A percentile compares a stretch with the other conserved stretches of the same genome.
These are phyloP conservation scores for Silene vulgaris DNA, from an alignment of 179 eudicot genomes.

Conservation along the genomic window DNA sequence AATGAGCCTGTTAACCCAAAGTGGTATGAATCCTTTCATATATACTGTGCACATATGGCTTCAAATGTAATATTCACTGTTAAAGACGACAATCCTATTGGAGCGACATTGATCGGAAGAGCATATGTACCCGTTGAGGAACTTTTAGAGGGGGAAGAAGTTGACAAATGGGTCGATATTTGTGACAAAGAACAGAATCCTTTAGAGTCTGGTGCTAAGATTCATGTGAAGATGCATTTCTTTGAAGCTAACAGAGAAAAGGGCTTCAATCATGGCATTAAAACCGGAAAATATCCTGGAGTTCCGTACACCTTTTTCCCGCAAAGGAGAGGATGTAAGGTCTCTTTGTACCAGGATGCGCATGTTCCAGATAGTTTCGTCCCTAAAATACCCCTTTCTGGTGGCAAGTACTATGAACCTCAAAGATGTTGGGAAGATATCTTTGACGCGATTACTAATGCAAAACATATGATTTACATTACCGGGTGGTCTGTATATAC, in stretches of 20 bases:
- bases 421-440: slow-evolving; percentile 54
- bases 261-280: slow-evolving; percentile 41
- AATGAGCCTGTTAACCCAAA: slow-evolving; percentile 38
- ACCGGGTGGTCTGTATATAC: slow-evolving; percentile 55
- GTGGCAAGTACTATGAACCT: slow-evolving; percentile 41
- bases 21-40: slow-evolving; percentile 49
- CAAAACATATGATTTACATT: slow-evolving; percentile 46
- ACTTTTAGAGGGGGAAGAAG: slow-evolving; percentile 32
- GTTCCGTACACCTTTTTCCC: slow-evolving; percentile 48
- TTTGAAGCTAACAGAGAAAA: slow-evolving; percentile 33
- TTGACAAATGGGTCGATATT: slow-evolving; percentile 43
- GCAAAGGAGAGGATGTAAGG: slow-evolving; percentile 43
- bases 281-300: slow-evolving; percentile 39
- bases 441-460: slow-evolving; percentile 42
- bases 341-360: slow-evolving; percentile 48
- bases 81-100: slow-evolving; percentile 50
- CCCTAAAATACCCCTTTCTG: slow-evolving; percentile 42
- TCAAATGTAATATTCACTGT: slow-evolving; percentile 40
- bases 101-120: slow-evolving; percentile 51
- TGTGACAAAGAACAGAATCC: slow-evolving; percentile 41
- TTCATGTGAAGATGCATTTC: slow-evolving; percentile 44
- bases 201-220: slow-evolving; percentile 33
- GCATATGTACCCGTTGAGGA: slow-evolving; percentile 41
- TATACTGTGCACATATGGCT: slow-evolving; percentile 47
- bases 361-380: slow-evolving; percentile 44